phyloP scores from a whole-genome alignment of 768 basidiomycete genomes.

The Tricholomella constricta region DNA sequence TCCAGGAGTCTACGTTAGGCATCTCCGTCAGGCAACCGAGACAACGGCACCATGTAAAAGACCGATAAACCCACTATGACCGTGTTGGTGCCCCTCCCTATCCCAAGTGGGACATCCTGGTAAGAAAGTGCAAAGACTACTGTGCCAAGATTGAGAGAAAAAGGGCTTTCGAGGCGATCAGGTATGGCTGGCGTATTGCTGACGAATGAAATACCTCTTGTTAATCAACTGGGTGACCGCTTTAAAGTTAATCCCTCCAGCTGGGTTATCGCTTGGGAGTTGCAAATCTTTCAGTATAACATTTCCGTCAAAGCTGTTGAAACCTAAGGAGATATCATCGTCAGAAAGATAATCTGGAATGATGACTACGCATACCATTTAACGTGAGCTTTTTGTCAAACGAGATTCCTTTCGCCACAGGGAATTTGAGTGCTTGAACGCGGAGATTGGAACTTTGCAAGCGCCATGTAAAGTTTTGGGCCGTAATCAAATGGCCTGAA shows the following conservation, averaged over 20 bases:
- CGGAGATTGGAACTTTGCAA: slow-evolving; percentile 55
- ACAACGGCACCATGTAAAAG: no score
- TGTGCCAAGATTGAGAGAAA: slow-evolving; percentile 68
- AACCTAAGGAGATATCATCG: slow-evolving; percentile 37
- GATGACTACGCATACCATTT: slow-evolving; percentile 40
- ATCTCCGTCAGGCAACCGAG: no score
- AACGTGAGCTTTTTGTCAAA: slow-evolving; percentile 64
- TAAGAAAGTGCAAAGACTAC: slow-evolving; percentile 65
- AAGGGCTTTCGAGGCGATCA: slow-evolving; percentile 46
- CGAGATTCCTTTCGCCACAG: slow-evolving; percentile 61
- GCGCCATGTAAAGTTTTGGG: slow-evolving; percentile 68
- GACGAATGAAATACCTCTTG: slow-evolving; percentile 43
- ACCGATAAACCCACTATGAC: slow-evolving; percentile 42
- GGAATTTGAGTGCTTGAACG: slow-evolving; percentile 70
- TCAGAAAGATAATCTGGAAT: background rate
- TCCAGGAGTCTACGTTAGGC: slow-evolving; percentile 46
- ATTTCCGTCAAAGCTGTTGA: slow-evolving; percentile 61
- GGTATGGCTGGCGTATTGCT: background rate
- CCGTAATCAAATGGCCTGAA: slow-evolving; percentile 63
- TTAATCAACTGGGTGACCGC: slow-evolving; percentile 59
- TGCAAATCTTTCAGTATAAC: slow-evolving; percentile 59
- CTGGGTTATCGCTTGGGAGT: slow-evolving; percentile 66
- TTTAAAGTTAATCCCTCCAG: slow-evolving; percentile 67
- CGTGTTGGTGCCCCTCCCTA: slow-evolving; percentile 53
- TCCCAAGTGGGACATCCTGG: slow-evolving; percentile 55